Evolutionary conservation across 2,329 filamentous ascomycete species (phyloP).

Genomic region (Juglanconis oblonga): DNA sequence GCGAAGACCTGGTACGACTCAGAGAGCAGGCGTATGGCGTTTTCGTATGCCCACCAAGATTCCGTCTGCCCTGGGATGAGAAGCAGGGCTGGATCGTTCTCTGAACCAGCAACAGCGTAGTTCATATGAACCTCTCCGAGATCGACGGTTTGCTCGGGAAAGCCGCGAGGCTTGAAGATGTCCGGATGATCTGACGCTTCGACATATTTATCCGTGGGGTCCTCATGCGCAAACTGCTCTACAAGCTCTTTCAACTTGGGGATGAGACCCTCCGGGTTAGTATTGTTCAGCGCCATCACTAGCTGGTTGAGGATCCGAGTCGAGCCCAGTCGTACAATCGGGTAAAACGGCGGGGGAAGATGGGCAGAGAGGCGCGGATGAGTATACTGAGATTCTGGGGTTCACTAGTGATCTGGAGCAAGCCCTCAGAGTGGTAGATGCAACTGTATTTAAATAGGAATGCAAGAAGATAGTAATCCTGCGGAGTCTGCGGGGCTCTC

Average conservation of each 20-base stretch:
- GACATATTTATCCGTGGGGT: slow-evolving; percentile 1
- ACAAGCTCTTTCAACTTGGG: background rate
- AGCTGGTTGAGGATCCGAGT: background rate
- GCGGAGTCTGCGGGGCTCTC: slow-evolving; percentile 2
- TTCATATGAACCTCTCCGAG: slow-evolving; percentile 21
- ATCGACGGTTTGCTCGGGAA: slow-evolving; percentile 18
- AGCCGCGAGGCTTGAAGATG: slow-evolving; percentile 16
- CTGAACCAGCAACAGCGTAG: slow-evolving; percentile 16
- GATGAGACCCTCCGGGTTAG: background rate
- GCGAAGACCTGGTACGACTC: slow-evolving; percentile 20
- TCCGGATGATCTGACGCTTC: slow-evolving; percentile 10
- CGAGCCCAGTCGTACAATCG: background rate
- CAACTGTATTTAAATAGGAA: background rate
- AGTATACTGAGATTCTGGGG: background rate
- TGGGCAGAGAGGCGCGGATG: background rate
- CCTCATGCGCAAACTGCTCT: background rate
- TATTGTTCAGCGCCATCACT: background rate
- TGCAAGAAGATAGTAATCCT: background rate
- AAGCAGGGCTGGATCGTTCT: slow-evolving; percentile 15
- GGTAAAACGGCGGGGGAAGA: background rate
- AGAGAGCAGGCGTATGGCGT: slow-evolving; percentile 16
- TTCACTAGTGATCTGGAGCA: background rate
- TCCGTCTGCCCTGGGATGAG: slow-evolving; percentile 19
- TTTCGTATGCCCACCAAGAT: slow-evolving; percentile 21
- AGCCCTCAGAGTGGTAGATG: background rate